Evolutionary conservation across 2,329 filamentous ascomycete genomes (phyloP).

Genomic region (Acarospora socialis): DNA sequence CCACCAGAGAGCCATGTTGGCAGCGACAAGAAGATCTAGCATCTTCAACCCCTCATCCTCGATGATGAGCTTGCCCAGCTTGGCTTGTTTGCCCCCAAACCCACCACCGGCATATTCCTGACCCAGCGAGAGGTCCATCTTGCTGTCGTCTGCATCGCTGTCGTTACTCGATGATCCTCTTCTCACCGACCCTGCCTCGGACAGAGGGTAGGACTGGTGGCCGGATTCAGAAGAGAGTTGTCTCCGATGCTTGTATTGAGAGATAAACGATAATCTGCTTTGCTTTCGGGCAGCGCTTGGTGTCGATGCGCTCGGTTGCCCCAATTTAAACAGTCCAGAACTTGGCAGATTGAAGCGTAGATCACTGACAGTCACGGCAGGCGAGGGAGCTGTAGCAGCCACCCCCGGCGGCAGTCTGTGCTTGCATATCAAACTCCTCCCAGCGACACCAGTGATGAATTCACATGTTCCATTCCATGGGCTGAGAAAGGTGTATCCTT

Average conservation of each 20-base stretch:
- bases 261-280: constrained; percentile 9
- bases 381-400: constrained; percentile 16
- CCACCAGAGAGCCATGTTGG: constrained; percentile 92
- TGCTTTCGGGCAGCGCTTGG: too few species aligned
- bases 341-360: constrained; percentile 76
- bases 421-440: constrained; percentile 59
- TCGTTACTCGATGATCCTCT: constrained; percentile 18
- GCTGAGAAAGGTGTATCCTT: constrained; percentile 57
- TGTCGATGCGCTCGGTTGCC: constrained; percentile 18
- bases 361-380: constrained; percentile 54
- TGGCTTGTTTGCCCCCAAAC: constrained; percentile 70
- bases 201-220: constrained; percentile 11
- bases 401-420: constrained; percentile 43
- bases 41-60: constrained; percentile 86
- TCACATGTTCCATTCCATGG: constrained; percentile 83
- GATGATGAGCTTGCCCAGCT: constrained; percentile 85
- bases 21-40: constrained; percentile 81
- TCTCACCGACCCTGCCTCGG: constrained; percentile 19
- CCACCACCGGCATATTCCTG: constrained; percentile 77
- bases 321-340: constrained; percentile 11
- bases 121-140: constrained; percentile 61
- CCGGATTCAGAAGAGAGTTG: not conserved
- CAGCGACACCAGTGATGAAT: constrained; percentile 64
- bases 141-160: constrained; percentile 27
- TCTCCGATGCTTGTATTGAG: constrained; percentile 2